Conservation (phyloP, 345 rosid genomes). For the Capsella bursapastoris region DNA sequence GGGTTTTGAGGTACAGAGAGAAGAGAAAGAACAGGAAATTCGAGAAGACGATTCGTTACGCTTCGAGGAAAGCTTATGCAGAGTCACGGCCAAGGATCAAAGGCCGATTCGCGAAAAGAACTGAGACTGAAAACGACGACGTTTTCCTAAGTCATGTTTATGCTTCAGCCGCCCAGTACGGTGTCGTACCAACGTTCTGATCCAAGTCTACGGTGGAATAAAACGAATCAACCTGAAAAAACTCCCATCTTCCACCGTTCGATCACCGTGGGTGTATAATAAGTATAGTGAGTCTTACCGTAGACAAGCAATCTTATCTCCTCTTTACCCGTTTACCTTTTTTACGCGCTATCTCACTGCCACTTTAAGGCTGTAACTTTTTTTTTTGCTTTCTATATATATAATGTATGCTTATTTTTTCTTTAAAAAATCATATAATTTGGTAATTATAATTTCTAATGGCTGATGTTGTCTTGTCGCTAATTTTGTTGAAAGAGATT, state of each 20-base stretch:
- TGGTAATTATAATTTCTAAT: conserved; percentile 23
- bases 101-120: conserved; percentile 89
- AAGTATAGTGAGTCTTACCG: conserved; percentile 43
- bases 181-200: conserved; percentile 77
- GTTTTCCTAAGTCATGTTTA: conserved; percentile 33
- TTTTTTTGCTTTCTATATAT: not conserved
- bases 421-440: conserved; percentile 28
- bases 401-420: conserved; percentile 35
- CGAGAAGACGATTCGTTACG: conserved; percentile 96
- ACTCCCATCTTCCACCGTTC: conserved; percentile 6
- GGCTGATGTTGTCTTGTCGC: conserved; percentile 19
- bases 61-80: conserved; percentile 92
- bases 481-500: conserved; percentile 20
- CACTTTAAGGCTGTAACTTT: conserved; percentile 34
- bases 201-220: conserved; percentile 17
- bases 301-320: conserved; percentile 36
- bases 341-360: conserved; percentile 18
- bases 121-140: conserved; percentile 55
- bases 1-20: conserved; percentile 94
- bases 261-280: conserved; percentile 20
- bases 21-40: conserved; percentile 94
- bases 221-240: conserved; percentile 4
- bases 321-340: not conserved
- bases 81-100: conserved; percentile 94
- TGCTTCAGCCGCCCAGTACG: conserved; percentile 52